Conservation (phyloP, 2,329 filamentous ascomycete species). For the Pseudophaeomoniella oleicola region DNA sequence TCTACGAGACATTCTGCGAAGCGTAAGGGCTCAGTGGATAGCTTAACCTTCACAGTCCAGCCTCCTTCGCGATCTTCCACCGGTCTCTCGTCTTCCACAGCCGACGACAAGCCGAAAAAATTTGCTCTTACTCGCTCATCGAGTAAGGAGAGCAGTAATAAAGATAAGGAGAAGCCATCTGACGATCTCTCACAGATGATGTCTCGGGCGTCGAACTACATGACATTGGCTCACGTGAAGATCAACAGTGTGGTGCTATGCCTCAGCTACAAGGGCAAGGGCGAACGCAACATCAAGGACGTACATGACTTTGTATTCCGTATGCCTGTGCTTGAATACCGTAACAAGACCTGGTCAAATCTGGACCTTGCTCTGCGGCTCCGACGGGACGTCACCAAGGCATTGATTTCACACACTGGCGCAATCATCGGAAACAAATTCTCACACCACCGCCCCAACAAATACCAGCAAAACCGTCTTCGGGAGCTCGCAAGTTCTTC, state of each 20-base stretch:
- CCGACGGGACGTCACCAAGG: constrained; percentile 88
- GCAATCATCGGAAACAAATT: constrained; percentile 98
- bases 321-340: constrained; percentile 84
- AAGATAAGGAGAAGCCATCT: constrained; percentile 47
- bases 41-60: neutral
- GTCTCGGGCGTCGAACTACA: constrained; percentile 83
- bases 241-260: constrained; percentile 92
- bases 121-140: constrained; percentile 28
- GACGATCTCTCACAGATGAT: constrained; percentile 98
- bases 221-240: constrained; percentile 91
- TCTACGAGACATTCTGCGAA: neutral
- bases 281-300: constrained; percentile 89
- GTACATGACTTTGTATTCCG: constrained; percentile 96
- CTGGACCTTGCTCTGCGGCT: constrained; percentile 81
- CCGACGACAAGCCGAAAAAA: constrained; percentile 26
- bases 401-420: constrained; percentile 85
- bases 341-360: constrained; percentile 99
- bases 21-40: neutral
- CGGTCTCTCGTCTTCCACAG: neutral
- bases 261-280: constrained; percentile 90
- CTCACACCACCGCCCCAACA: constrained; percentile 69
- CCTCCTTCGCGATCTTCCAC: constrained; percentile 1
- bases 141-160: constrained; percentile 32
- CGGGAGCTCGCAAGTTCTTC: constrained; percentile 73
- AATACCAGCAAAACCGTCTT: constrained; percentile 62